A percentile compares a stretch with the other conserved stretches of the same genome.
Evolutionary conservation across 139 green algal genomes (phyloP).

Genomic region (Spirogloea muscicola): DNA sequence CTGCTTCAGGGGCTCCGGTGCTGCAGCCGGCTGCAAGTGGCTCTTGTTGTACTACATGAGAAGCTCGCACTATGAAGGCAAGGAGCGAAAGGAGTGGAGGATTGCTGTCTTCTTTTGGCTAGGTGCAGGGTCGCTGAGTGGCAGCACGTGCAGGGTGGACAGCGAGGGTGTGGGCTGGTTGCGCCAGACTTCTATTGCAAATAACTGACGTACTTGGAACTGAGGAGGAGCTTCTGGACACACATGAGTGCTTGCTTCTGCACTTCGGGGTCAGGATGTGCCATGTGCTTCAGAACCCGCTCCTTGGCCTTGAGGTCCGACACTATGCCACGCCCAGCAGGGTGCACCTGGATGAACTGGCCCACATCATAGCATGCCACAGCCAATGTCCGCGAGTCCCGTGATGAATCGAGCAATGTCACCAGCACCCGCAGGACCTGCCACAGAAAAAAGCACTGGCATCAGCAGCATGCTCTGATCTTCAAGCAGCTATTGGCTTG

Average conservation of each 20-base stretch:
- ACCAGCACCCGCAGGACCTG: conserved; percentile 84
- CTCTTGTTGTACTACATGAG: too few species aligned
- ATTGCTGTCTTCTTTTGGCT: too few species aligned
- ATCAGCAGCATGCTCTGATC: too few species aligned
- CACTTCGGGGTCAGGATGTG: conserved; percentile 82
- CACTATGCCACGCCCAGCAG: conserved; percentile 70
- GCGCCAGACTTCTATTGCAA: conserved; percentile 18
- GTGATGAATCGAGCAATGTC: conserved; percentile 74
- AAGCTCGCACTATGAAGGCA: too few species aligned
- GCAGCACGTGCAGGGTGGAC: too few species aligned
- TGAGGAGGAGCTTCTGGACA: conserved; percentile 86
- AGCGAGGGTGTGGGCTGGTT: too few species aligned
- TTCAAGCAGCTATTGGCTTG: too few species aligned
- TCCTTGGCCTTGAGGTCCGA: conserved; percentile 86
- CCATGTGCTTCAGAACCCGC: conserved; percentile 88
- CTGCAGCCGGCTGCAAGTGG: too few species aligned
- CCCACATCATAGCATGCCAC: conserved; percentile 88
- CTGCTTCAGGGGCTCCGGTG: too few species aligned
- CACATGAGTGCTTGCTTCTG: conserved; percentile 86
- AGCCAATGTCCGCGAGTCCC: conserved; percentile 76
- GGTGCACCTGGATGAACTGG: conserved; percentile 78
- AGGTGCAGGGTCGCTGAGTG: too few species aligned
- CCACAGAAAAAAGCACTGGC: too few species aligned
- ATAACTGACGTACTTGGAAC: conserved; percentile 39
- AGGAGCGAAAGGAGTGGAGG: too few species aligned